These are phyloP conservation scores for Ceratobasidium sp. DNA, from an alignment of 1,284 basidiomycete species.

Conservation along the genomic window DNA sequence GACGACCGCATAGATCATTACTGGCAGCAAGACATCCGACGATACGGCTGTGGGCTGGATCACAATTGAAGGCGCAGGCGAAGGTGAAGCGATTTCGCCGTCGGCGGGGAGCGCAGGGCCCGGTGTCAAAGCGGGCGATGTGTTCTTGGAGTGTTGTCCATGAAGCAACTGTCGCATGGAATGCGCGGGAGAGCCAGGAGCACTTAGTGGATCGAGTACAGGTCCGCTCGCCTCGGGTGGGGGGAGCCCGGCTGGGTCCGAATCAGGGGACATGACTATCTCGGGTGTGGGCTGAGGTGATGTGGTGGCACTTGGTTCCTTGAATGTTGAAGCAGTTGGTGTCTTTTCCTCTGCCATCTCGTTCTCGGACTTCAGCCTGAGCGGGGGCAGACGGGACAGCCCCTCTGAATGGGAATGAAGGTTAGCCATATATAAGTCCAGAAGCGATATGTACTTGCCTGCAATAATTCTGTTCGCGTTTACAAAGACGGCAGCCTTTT, in stretches of 20 bases:
- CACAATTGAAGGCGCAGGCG: slow-evolving; percentile 47
- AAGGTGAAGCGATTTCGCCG: slow-evolving; percentile 47
- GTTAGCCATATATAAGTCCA: background rate
- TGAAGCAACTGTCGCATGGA: slow-evolving; percentile 10
- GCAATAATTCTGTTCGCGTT: slow-evolving; percentile 85
- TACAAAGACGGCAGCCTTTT: slow-evolving; percentile 84
- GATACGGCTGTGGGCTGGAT: slow-evolving; percentile 64
- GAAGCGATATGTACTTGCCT: slow-evolving; percentile 59
- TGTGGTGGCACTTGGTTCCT: slow-evolving; percentile 43
- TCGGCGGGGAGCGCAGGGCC: slow-evolving; percentile 42
- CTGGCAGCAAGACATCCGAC: slow-evolving; percentile 81
- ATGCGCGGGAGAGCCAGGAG: slow-evolving; percentile 49
- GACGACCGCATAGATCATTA: slow-evolving; percentile 92
- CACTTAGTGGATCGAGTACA: slow-evolving; percentile 39
- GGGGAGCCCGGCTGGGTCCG: slow-evolving; percentile 7
- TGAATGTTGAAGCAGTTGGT: slow-evolving; percentile 53
- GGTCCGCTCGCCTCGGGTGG: background rate
- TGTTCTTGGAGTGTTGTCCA: slow-evolving; percentile 46
- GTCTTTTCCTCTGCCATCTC: slow-evolving; percentile 58
- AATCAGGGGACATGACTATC: slow-evolving; percentile 35
- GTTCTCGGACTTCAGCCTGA: slow-evolving; percentile 70
- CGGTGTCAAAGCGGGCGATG: slow-evolving; percentile 41
- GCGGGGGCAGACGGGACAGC: slow-evolving; percentile 70
- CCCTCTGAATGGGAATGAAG: slow-evolving; percentile 63
- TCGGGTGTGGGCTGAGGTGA: slow-evolving; percentile 34